A percentile compares a stretch with the other conserved stretches of the same genome.
These are phyloP conservation scores for Pleurotus djamor DNA, from an alignment of 768 basidiomycete species.

Conservation along the genomic window DNA sequence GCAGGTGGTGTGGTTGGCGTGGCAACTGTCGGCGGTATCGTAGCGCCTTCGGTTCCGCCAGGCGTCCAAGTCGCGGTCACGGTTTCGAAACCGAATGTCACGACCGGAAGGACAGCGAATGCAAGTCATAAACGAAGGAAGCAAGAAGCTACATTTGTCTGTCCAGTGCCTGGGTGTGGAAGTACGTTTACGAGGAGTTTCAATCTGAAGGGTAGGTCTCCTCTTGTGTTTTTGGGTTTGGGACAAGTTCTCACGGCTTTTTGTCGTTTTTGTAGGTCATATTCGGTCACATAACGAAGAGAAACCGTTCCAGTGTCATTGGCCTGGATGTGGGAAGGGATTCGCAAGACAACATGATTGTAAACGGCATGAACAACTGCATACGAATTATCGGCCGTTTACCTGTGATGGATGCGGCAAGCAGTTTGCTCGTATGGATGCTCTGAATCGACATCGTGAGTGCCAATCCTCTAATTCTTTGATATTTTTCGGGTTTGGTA, in stretches of 20 bases:
- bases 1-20: no score
- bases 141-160: not conserved
- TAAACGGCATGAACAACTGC: slow-evolving; percentile 93
- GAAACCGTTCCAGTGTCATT: slow-evolving; percentile 85
- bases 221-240: not conserved
- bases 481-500: not conserved
- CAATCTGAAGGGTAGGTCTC: not conserved
- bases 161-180: not conserved
- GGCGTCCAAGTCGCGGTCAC: not conserved
- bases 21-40: no score
- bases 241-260: not conserved
- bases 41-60: no score
- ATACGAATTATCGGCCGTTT: slow-evolving; percentile 90
- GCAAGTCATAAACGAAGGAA: not conserved
- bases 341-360: slow-evolving; percentile 96
- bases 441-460: slow-evolving; percentile 90
- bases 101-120: not conserved
- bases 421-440: slow-evolving; percentile 94
- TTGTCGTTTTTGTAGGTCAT: not conserved
- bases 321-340: slow-evolving; percentile 93
- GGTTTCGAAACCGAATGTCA: not conserved
- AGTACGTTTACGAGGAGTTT: not conserved
- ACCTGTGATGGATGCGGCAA: slow-evolving; percentile 91
- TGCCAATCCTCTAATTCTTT: slow-evolving; percentile 23
- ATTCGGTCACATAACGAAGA: not conserved